These are phyloP conservation scores for Colletotrichum australisinense DNA, from an alignment of 2,329 filamentous ascomycete species.

Conservation along the genomic window DNA sequence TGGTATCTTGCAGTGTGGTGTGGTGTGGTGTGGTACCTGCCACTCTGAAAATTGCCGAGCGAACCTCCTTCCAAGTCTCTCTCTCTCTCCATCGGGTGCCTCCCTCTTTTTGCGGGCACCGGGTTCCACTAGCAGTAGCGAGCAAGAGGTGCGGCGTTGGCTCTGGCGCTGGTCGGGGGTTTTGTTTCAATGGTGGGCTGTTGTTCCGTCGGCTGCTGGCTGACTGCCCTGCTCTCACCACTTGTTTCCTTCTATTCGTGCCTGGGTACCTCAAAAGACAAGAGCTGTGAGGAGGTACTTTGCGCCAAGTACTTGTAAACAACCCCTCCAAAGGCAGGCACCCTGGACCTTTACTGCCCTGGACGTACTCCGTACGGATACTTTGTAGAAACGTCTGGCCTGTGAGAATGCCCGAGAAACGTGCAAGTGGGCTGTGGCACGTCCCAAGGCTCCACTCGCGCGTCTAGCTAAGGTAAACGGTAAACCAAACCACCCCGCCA, in stretches of 20 bases:
- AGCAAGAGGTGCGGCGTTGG: neutral
- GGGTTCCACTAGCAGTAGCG: neutral
- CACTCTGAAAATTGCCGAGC: neutral
- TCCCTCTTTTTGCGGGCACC: neutral
- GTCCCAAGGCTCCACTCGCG: constrained; percentile 16
- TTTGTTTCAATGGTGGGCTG: neutral
- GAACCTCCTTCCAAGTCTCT: constrained; percentile 1
- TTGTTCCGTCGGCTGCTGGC: neutral
- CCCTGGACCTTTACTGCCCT: neutral
- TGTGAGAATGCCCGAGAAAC: constrained; percentile 9
- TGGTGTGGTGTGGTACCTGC: neutral
- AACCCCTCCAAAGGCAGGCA: neutral
- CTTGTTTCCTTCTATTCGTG: neutral
- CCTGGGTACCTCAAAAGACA: too few relatives aligned
- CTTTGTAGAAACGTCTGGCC: neutral
- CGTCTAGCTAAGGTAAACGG: constrained; percentile 14
- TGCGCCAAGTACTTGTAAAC: neutral
- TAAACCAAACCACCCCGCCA: constrained; percentile 31
- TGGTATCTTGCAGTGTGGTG: neutral
- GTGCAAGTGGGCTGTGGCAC: constrained; percentile 4
- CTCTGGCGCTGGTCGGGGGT: neutral
- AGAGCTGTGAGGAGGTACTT: neutral
- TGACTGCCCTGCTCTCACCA: neutral
- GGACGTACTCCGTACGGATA: neutral
- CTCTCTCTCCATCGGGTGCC: neutral